Percentiles rank a stretch among this genome's conserved stretches.
These are phyloP conservation scores for Cladosporium sp. DNA, from an alignment of 2,329 filamentous ascomycete genomes.

Conservation along the genomic window DNA sequence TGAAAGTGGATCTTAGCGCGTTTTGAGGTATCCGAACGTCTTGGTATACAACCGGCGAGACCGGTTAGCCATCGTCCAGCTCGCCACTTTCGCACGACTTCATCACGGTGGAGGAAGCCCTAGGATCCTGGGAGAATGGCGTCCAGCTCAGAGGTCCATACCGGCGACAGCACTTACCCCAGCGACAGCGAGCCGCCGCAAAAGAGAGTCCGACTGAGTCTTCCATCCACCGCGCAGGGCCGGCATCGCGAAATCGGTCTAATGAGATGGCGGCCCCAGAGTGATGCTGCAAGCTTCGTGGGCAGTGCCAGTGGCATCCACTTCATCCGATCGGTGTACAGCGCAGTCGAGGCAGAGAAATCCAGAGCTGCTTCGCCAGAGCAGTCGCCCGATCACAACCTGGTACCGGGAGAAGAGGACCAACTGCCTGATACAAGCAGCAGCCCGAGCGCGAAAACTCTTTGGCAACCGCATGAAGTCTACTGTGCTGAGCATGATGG, in stretches of 20 bases:
- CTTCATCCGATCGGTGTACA: constrained; percentile 54
- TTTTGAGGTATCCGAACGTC: constrained; percentile 5
- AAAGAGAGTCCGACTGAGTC: constrained; percentile 10
- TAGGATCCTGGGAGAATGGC: constrained; percentile 1
- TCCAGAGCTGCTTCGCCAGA: constrained; percentile 11
- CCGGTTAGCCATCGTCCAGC: not conserved
- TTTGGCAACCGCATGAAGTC: constrained; percentile 35
- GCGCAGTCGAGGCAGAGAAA: constrained; percentile 36
- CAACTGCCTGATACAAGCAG: constrained; percentile 35
- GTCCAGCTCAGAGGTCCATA: not conserved
- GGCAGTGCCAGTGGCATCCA: constrained; percentile 58
- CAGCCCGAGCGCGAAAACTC: constrained; percentile 16
- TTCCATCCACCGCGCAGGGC: constrained; percentile 13
- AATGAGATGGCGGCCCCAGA: constrained; percentile 48
- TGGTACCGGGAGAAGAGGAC: constrained; percentile 57
- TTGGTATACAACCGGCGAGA: constrained; percentile 4
- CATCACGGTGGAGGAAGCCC: not conserved
- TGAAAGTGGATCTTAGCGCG: constrained; percentile 10
- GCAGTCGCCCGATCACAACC: constrained; percentile 20
- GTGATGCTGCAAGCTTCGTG: constrained; percentile 50
- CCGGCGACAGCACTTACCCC: constrained; percentile 1
- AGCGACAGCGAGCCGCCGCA: constrained; percentile 10
- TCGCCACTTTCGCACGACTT: not conserved
- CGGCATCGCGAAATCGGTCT: constrained; percentile 42
- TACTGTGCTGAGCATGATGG: not conserved